Evolutionary conservation across 2,329 filamentous ascomycete species (phyloP), one percentile per base, ranked within the genome.

Genomic region (Penicillium sp.): DNA sequence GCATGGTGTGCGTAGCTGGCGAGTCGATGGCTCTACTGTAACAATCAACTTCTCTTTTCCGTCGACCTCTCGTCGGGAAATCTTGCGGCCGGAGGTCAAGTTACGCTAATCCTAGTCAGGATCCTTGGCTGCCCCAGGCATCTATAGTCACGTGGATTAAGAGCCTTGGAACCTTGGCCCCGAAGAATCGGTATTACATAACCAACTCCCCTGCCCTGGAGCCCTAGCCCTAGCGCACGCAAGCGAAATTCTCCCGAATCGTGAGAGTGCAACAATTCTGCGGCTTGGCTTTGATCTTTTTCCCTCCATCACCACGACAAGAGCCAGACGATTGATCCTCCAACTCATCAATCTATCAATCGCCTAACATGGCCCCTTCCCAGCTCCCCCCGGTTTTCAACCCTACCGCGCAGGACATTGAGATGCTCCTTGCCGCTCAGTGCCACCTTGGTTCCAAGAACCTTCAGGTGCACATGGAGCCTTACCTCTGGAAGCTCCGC

Each of bases 401-500:
- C 82, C 88, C 93, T 72, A 97, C 93, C 70, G 85, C 84, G 72
- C 84, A 94, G 80, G 93, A 98, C 81, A 94, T 98, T 79, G 93
- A 98, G 87, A 93, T 90, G 87, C 88, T 98, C 72, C 87, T 98
- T 68, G 87, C 90, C 71, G 90, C 94, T 70, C 90, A 97, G 80
- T 83, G 80, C 78, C 94, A 98, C 78, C 83, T 97, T 68, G 93
- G 93, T 69, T 88, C 85, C 78, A 97, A 97, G 88, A 98, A 98
- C 84, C 76, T 98, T 69, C 93, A 97, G 83, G 88, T 94, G 73
- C 90, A 97, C 82, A 97, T 96, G 89, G 88, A 95, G 79, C 87
- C 89, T 65, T 98, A 98, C 82, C 85, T 98, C 71, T 98, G 91
- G 91, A 98, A 98, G 87, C 95, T 89, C 75, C 88, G 93, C 72